Evolutionary conservation across 2,329 filamentous ascomycete genomes (phyloP), one percentile per base, ranked within the genome.

Genomic region (Epichloe scottii): DNA sequence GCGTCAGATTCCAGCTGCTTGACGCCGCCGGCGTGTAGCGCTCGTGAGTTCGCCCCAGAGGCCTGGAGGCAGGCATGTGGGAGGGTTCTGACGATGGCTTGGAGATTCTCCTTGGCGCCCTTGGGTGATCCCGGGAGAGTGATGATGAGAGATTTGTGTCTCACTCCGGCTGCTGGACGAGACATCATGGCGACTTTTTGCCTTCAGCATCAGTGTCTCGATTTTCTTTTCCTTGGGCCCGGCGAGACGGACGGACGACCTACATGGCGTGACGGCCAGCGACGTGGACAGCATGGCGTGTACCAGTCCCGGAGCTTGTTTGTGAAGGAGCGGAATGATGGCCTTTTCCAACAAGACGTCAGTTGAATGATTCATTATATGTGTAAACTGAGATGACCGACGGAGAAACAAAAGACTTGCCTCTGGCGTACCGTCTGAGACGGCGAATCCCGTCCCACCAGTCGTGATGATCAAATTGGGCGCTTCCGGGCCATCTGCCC

Each of bases 61-160:
- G 88, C 87, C 70, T 97, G 91, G 7, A 87, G 71, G 58, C 93
- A 98, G n/a, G 93, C 93, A 68, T 98, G 93, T 0, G 91, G 90
- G 5, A 98, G 70, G n/a, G 91, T 81, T 63, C 89, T 94, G 55
- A 98, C 72, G 6, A 98, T 75, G 1, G 90, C 84, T 62, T 93
- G 82, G 0, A 98, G 77, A 62, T 97, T 98, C 71, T 98, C 93
- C 61, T 82, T 87, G 8, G 93, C 93, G 1, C 90, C 93, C 66
- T 97, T 97, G 0, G 93, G 93, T 0, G 91, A 97, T 1, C 93
- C 93, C 0, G 93, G 93, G 3, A 98, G 72, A 0, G 93, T 98
- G 55, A 96, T 70, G 23, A 98, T 85, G 49, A 98, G 68, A 1
- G 88, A 84, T 54, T 81, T 82, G 55, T 91, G 84, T 34, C 93